These are phyloP conservation scores for Cadophora malorum DNA, from an alignment of 2,329 filamentous ascomycete species.

Conservation along the genomic window DNA sequence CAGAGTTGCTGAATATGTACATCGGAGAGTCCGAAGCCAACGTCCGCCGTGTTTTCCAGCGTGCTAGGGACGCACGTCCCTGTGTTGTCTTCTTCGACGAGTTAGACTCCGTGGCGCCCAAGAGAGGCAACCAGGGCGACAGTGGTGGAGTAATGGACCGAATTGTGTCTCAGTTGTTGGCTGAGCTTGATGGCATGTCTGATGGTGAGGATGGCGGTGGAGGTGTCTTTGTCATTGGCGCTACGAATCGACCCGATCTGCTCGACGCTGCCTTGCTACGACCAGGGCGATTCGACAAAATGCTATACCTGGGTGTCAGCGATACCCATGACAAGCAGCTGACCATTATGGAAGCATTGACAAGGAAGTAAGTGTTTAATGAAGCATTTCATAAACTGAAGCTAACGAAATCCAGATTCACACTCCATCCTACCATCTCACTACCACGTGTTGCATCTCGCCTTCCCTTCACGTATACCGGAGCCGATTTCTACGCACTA, in stretches of 20 bases:
- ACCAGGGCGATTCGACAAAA: constrained; percentile 95
- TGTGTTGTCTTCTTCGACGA: constrained; percentile 96
- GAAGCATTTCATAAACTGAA: not conserved
- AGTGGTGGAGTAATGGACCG: constrained; percentile 98
- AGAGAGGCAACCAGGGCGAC: constrained; percentile 95
- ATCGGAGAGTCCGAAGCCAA: constrained; percentile 95
- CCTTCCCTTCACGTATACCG: constrained; percentile 95
- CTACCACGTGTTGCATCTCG: constrained; percentile 74
- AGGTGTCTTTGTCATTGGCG: constrained; percentile 95
- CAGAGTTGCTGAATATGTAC: constrained; percentile 93
- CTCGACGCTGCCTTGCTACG: constrained; percentile 88
- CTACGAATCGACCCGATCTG: constrained; percentile 92
- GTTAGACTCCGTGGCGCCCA: constrained; percentile 90
- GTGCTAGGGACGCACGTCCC: constrained; percentile 82
- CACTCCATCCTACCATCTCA: constrained; percentile 79
- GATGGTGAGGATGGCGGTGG: constrained; percentile 81
- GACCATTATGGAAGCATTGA: constrained; percentile 91
- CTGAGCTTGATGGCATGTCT: constrained; percentile 97
- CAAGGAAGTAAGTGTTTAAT: constrained; percentile 74
- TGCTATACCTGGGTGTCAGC: constrained; percentile 95
- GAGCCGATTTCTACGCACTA: constrained; percentile 94
- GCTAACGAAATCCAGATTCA: constrained; percentile 69
- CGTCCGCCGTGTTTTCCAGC: constrained; percentile 86
- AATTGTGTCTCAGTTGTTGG: constrained; percentile 92
- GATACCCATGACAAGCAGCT: constrained; percentile 97